A percentile compares a stretch with the other conserved stretches of the same genome.
phyloP scores from a whole-genome alignment of 148 eudicot genomes.

The Vaccinium vitisidaea region DNA sequence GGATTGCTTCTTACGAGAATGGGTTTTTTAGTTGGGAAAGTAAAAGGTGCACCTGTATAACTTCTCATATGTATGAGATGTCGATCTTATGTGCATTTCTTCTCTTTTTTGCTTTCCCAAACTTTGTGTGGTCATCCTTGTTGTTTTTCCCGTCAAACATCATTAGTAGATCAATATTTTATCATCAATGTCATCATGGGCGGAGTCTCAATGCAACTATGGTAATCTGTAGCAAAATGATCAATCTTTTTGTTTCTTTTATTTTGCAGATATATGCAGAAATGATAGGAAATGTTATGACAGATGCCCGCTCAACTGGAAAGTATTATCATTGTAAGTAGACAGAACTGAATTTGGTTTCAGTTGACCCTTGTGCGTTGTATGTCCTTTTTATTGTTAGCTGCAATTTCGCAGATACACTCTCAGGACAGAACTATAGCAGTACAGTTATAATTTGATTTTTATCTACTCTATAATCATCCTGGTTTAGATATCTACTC shows the following conservation, averaged over 20 bases:
- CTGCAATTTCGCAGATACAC: neutral
- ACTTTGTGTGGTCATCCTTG: neutral
- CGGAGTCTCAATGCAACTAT: neutral
- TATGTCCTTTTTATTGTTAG: neutral
- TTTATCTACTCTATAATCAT: neutral
- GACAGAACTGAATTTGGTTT: neutral
- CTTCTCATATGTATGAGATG: neutral
- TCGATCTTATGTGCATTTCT: neutral
- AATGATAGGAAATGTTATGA: constrained; percentile 99
- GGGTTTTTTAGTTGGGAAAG: neutral
- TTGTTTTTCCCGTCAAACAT: neutral
- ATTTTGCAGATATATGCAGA: constrained; percentile 83
- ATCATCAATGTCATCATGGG: neutral
- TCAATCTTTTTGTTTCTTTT: neutral
- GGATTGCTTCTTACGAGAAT: neutral
- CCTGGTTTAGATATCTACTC: neutral
- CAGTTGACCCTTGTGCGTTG: neutral
- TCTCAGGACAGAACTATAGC: neutral
- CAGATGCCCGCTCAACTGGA: constrained; percentile 99
- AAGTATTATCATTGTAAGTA: constrained; percentile 97
- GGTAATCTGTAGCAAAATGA: neutral
- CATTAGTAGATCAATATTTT: neutral
- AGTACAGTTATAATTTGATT: neutral
- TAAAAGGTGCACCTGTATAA: neutral
- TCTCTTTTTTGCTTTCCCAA: neutral